Percentiles rank a stretch among this genome's conserved stretches.
phyloP scores from a whole-genome alignment of 2,329 filamentous ascomycete species.

The Botrytis tulipae region DNA sequence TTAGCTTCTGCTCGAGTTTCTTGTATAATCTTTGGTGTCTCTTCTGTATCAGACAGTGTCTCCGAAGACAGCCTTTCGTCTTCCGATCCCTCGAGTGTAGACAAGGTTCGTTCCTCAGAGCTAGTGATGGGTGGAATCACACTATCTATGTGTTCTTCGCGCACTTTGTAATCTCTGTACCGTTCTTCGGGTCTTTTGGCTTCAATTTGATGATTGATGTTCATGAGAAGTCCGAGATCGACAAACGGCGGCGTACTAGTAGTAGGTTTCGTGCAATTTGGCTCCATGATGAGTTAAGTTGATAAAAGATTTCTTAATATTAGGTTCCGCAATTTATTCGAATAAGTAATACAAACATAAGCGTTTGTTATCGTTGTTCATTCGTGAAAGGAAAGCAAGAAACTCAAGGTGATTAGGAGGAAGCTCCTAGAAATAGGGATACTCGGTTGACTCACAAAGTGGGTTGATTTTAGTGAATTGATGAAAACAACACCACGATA shows the following conservation, averaged over 20 bases:
- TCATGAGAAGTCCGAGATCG: neutral
- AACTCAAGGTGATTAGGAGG: neutral
- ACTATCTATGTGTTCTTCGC: neutral
- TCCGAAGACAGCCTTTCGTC: neutral
- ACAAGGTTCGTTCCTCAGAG: neutral
- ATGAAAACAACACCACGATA: neutral
- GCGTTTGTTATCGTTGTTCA: neutral
- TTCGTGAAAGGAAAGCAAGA: neutral
- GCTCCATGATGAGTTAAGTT: neutral
- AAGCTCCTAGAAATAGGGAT: neutral
- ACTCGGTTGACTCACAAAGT: constrained; percentile 2
- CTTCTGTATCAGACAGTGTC: neutral
- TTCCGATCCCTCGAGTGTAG: neutral
- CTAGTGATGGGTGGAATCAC: too few species aligned
- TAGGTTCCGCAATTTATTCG: neutral
- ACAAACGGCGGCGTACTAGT: neutral
- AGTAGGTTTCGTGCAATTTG: neutral
- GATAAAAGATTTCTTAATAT: neutral
- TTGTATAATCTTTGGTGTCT: too few species aligned
- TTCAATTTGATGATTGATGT: neutral
- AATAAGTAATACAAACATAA: neutral
- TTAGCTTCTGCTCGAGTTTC: neutral
- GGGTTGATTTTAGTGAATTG: constrained; percentile 10
- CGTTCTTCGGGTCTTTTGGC: neutral
- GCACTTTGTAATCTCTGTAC: neutral